These are phyloP conservation scores for Tylopilus sp. DNA, from an alignment of 768 basidiomycete species.

Conservation along the genomic window DNA sequence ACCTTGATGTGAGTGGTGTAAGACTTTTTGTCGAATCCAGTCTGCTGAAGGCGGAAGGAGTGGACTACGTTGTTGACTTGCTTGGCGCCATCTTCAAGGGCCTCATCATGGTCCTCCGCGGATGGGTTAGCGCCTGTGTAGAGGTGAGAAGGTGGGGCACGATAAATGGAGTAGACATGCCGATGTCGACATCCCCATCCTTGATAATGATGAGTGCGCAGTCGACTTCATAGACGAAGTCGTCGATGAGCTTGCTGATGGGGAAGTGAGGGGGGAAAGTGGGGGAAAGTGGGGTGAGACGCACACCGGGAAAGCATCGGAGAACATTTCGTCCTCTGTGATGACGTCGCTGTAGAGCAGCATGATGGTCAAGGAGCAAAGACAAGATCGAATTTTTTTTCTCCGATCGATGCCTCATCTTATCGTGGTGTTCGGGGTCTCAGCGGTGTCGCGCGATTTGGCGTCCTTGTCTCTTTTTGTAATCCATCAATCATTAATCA, in stretches of 20 bases:
- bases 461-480: no score
- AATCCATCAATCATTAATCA: constrained; percentile 31
- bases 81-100: constrained; percentile 70
- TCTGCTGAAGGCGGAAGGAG: constrained; percentile 85
- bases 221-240: constrained; percentile 84
- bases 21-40: constrained; percentile 87
- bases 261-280: constrained; percentile 7
- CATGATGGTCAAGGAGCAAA: constrained; percentile 43
- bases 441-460: background rate
- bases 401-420: constrained; percentile 11
- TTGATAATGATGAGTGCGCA: constrained; percentile 69
- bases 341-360: constrained; percentile 74
- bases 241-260: constrained; percentile 70
- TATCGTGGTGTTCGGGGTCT: constrained; percentile 16
- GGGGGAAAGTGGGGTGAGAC: constrained; percentile 25
- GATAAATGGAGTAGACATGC: constrained; percentile 36
- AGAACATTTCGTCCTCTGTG: constrained; percentile 85
- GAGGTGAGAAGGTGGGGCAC: constrained; percentile 9
- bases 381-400: background rate
- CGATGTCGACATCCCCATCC: constrained; percentile 85
- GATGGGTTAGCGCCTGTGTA: constrained; percentile 86
- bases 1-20: constrained; percentile 82
- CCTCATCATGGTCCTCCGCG: constrained; percentile 79
- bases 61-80: constrained; percentile 87
- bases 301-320: constrained; percentile 87